A percentile compares a stretch with the other conserved stretches of the same genome.
These are phyloP conservation scores for Tanacetum coccineum DNA, from an alignment of 129 eudicot genomes.

Conservation along the genomic window DNA sequence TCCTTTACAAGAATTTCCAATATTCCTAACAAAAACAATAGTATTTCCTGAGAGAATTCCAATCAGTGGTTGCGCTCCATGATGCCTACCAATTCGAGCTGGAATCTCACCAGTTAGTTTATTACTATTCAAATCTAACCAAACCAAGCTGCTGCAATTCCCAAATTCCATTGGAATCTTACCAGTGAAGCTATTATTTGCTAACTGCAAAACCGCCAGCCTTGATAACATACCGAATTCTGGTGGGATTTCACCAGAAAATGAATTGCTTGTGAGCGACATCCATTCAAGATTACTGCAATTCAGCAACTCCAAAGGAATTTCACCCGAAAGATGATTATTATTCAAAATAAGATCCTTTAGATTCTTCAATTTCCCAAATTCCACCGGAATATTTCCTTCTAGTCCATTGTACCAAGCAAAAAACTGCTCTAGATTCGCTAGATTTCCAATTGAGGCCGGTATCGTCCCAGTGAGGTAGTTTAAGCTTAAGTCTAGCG, in stretches of 20 bases:
- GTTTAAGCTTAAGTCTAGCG: conserved; percentile 79
- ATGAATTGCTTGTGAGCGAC: conserved; percentile 72
- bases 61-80: conserved; percentile 59
- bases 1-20: conserved; percentile 91
- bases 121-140: conserved; percentile 87
- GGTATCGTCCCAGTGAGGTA: conserved; percentile 79
- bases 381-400: conserved; percentile 66
- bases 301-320: conserved; percentile 65
- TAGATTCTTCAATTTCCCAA: conserved; percentile 66
- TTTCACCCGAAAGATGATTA: conserved; percentile 58
- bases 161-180: conserved; percentile 59
- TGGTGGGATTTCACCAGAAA: conserved; percentile 73
- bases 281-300: conserved; percentile 84
- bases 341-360: conserved; percentile 85
- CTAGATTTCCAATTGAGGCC: conserved; percentile 57
- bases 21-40: conserved; percentile 68
- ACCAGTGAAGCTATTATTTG: conserved; percentile 70
- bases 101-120: conserved; percentile 72
- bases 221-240: conserved; percentile 64
- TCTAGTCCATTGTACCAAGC: conserved; percentile 90
- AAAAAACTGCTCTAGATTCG: conserved; percentile 79
- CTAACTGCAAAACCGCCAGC: conserved; percentile 81
- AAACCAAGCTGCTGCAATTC: conserved; percentile 77
- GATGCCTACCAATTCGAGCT: conserved; percentile 69
- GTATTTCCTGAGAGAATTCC: conserved; percentile 90